Evolutionary conservation across 768 basidiomycete species (phyloP), one percentile per base, ranked within the genome.

Genomic region (Dendrothele bispora): DNA sequence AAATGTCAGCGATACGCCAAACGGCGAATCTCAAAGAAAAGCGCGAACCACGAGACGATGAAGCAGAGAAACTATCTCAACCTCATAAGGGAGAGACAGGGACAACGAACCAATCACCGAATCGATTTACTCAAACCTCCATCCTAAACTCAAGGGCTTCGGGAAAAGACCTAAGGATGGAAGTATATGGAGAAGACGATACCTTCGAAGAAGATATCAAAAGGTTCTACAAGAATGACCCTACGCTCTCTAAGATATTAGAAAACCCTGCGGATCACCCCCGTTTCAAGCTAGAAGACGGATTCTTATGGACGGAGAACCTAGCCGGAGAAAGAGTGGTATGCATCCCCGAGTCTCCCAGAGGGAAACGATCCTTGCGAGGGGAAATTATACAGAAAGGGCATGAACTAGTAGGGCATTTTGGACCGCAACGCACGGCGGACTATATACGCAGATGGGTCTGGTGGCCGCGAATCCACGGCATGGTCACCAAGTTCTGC

Each of bases 361-460:
- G 24, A 11, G 44, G 21, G n/a, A n/a, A n/a, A n/a, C 15, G 27
- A n/a, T 11, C 45, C 4, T 22, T 46, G 11, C 45, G 21, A 6
- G 45, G 45, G 22, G 11, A 15, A 1, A 35, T 46, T 3, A 10
- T 46, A 7, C 34, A 46, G 22, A 21, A 35, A 27, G 45, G 20
- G 7, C 45, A 46, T 34, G n/a, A 17, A 2, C 32, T 45, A 14
- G 11, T 68, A 0, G 67, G 65, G 0, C 67, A 69, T 36, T 53
- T 61, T 12, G 60, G 64, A 0, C 5, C 41, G 0, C 40, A 52
- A 1, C 52, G 56, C 17, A 68, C 67, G 1, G 10, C 48, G 1
- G 58, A 62, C 7, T 67, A 67, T 34, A 22, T 68, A 1, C 51
- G 63, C 1, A 46, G 43, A 14, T 55, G 51, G 39, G 56, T 49